A percentile compares a stretch with the other conserved stretches of the same genome.
Evolutionary conservation across 1,139 yeast species (phyloP).

Genomic region (Candida frijolesensis): DNA sequence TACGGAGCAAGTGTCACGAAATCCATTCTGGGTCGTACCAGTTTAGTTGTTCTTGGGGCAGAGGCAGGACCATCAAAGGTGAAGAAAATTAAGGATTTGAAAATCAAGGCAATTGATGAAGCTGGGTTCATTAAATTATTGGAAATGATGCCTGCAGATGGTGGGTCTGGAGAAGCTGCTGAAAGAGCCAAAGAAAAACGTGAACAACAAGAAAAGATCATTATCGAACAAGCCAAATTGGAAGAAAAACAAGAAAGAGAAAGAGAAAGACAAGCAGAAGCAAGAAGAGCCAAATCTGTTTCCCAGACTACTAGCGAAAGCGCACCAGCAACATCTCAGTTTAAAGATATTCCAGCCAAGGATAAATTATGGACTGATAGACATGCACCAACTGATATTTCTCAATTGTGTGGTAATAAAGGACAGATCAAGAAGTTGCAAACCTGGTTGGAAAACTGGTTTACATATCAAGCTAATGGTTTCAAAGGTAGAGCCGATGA

Average conservation of each 20-base stretch:
- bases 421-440: slow-evolving; percentile 66
- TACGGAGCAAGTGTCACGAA: slow-evolving; percentile 96
- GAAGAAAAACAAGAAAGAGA: slow-evolving; percentile 20
- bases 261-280: slow-evolving; percentile 19
- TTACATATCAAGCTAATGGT: slow-evolving; percentile 51
- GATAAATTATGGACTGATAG: slow-evolving; percentile 89
- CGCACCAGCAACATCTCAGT: slow-evolving; percentile 1
- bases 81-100: slow-evolving; percentile 69
- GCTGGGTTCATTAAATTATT: slow-evolving; percentile 80
- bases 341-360: slow-evolving; percentile 37
- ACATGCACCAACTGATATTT: slow-evolving; percentile 78
- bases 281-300: background rate
- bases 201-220: slow-evolving; percentile 61
- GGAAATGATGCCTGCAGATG: slow-evolving; percentile 84
- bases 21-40: slow-evolving; percentile 82
- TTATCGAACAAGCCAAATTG: slow-evolving; percentile 50
- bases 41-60: slow-evolving; percentile 86
- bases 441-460: slow-evolving; percentile 84
- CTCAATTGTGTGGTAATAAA: slow-evolving; percentile 91
- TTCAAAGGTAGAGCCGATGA: slow-evolving; percentile 63
- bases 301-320: background rate
- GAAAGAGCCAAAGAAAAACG: slow-evolving; percentile 69
- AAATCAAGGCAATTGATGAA: slow-evolving; percentile 82
- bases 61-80: slow-evolving; percentile 98
- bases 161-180: slow-evolving; percentile 83